These are phyloP conservation scores for Petunia hybrid DNA, from an alignment of 305 asterid genomes.

Conservation along the genomic window DNA sequence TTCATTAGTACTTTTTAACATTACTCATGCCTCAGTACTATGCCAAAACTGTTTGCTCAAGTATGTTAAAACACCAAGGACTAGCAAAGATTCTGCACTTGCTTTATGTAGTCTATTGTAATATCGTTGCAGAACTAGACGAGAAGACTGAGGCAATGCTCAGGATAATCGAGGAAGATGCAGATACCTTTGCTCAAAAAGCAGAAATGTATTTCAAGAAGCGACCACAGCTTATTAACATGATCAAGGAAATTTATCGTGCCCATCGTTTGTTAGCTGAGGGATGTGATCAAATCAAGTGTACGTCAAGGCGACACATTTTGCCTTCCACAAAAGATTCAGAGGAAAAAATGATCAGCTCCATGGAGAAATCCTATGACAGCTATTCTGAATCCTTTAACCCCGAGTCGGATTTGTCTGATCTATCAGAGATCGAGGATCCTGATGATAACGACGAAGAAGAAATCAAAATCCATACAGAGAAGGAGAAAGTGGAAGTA, in stretches of 20 bases:
- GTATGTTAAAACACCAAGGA: neutral
- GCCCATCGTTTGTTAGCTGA: conserved; percentile 85
- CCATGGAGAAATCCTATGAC: conserved; percentile 66
- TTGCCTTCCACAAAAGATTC: conserved; percentile 52
- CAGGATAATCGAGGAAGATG: conserved; percentile 86
- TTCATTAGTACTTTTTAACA: neutral
- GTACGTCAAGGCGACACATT: conserved; percentile 58
- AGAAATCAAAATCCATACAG: neutral
- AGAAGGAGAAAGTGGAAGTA: conserved; percentile 39
- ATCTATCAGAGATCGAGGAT: conserved; percentile 85
- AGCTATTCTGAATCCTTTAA: conserved; percentile 84
- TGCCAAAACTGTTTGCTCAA: neutral
- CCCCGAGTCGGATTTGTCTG: conserved; percentile 48
- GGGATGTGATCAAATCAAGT: conserved; percentile 65
- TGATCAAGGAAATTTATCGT: conserved; percentile 80
- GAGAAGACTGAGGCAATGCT: conserved; percentile 72
- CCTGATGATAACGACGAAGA: conserved; percentile 57
- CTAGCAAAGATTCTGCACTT: neutral
- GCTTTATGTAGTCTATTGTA: neutral
- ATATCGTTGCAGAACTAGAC: conserved; percentile 62
- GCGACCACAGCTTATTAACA: conserved; percentile 86
- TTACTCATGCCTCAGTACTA: neutral
- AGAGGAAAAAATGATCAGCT: conserved; percentile 53
- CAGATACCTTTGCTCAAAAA: conserved; percentile 89
- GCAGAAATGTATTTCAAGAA: conserved; percentile 95